Evolutionary conservation across 495 filamentous ascomycete genomes (phyloP).

Genomic region (Penicillium longicatenatum): DNA sequence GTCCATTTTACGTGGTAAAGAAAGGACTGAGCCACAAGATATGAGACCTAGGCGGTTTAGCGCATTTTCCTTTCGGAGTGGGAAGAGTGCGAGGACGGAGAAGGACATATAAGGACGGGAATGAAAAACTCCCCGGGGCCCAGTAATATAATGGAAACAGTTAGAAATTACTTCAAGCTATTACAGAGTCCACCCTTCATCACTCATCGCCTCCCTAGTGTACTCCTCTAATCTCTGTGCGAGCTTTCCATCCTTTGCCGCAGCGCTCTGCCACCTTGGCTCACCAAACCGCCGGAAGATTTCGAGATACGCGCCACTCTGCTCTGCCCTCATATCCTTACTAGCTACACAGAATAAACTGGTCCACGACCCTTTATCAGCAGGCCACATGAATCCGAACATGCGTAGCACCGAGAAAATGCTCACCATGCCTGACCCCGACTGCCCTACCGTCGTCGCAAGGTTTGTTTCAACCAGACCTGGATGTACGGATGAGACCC

Average conservation of each 20-base stretch:
- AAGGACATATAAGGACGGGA: neutral
- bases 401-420: conserved; percentile 24
- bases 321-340: conserved; percentile 36
- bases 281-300: conserved; percentile 31
- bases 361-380: conserved; percentile 43
- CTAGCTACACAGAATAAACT: conserved; percentile 46
- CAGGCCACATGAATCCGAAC: conserved; percentile 27
- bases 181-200: conserved; percentile 12
- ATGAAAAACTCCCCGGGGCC: no score
- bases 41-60: neutral
- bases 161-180: neutral
- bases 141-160: no score
- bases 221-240: conserved; percentile 30
- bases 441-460: conserved; percentile 15
- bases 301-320: conserved; percentile 36
- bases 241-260: conserved; percentile 29
- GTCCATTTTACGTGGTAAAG: neutral
- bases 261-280: conserved; percentile 31
- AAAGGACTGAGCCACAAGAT: neutral
- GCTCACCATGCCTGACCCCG: conserved; percentile 16
- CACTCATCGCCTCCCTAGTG: conserved; percentile 25
- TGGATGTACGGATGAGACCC: conserved; percentile 44
- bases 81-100: neutral
- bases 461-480: conserved; percentile 44
- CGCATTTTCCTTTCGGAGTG: neutral